Evolutionary conservation across 495 filamentous ascomycete species (phyloP).

Genomic region (Jackrogersella minutella): DNA sequence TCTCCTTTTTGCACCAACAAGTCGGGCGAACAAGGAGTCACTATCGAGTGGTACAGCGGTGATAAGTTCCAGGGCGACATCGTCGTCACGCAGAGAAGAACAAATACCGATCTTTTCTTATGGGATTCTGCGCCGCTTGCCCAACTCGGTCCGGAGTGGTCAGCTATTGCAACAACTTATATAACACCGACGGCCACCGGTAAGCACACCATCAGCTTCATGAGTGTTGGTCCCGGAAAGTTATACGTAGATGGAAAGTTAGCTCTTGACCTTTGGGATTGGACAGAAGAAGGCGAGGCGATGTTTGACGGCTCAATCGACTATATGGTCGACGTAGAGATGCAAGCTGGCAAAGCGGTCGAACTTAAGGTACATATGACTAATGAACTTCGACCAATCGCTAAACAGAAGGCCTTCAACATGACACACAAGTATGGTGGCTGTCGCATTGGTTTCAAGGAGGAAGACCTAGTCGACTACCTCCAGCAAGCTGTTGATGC

Average conservation of each 20-base stretch:
- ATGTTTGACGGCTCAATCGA: constrained; percentile 68
- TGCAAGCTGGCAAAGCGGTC: constrained; percentile 58
- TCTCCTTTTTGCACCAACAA: constrained; percentile 64
- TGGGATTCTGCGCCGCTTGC: constrained; percentile 72
- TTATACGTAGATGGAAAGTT: constrained; percentile 73
- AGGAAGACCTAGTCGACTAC: constrained; percentile 72
- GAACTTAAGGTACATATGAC: constrained; percentile 65
- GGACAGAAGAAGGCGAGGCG: constrained; percentile 70
- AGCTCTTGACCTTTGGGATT: constrained; percentile 77
- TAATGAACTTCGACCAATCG: constrained; percentile 65
- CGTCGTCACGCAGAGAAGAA: constrained; percentile 60
- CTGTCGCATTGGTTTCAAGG: constrained; percentile 78
- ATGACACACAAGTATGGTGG: constrained; percentile 72
- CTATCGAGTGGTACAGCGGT: constrained; percentile 69
- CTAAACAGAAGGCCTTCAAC: constrained; percentile 58
- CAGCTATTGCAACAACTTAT: constrained; percentile 64
- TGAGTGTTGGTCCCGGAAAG: constrained; percentile 75
- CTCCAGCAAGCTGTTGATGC: constrained; percentile 74
- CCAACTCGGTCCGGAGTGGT: constrained; percentile 67
- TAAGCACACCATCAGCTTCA: constrained; percentile 77
- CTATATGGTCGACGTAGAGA: constrained; percentile 59
- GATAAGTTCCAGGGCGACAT: constrained; percentile 67
- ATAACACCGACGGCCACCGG: constrained; percentile 64
- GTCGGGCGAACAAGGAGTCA: constrained; percentile 64
- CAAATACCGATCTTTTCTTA: constrained; percentile 70